Evolutionary conservation across 208 protist genomes (phyloP).

Genomic region (Willaertia magna): DNA sequence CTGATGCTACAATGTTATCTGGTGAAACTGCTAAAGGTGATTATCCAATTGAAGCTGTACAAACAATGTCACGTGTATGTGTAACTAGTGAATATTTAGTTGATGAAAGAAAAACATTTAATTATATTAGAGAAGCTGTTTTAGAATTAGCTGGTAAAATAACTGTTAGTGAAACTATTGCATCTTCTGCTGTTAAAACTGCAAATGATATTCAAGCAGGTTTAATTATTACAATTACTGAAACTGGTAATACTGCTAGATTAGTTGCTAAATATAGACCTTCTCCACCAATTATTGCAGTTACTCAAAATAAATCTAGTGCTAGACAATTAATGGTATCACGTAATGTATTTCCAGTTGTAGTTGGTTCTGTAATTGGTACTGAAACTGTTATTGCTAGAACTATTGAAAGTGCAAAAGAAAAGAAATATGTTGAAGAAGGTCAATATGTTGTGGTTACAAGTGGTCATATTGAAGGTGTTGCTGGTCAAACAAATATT

Average conservation of each 20-base stretch:
- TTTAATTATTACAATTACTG: slow-evolving; percentile 74
- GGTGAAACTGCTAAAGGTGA: slow-evolving; percentile 94
- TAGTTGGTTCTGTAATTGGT: slow-evolving; percentile 50
- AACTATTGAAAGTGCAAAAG: slow-evolving; percentile 50
- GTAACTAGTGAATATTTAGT: slow-evolving; percentile 28
- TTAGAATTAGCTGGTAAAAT: not conserved
- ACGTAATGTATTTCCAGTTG: slow-evolving; percentile 54
- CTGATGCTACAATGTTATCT: slow-evolving; percentile 96
- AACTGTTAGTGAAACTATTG: slow-evolving; percentile 64
- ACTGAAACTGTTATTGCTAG: slow-evolving; percentile 45
- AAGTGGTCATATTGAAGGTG: slow-evolving; percentile 52
- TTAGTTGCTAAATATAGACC: slow-evolving; percentile 90
- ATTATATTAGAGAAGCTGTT: not conserved
- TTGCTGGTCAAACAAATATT: not conserved
- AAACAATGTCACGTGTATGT: slow-evolving; percentile 81
- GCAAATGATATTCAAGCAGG: slow-evolving; percentile 70
- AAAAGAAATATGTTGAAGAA: slow-evolving; percentile 34
- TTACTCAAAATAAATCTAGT: slow-evolving; percentile 62
- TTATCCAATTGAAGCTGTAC: slow-evolving; percentile 85
- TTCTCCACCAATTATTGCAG: slow-evolving; percentile 73
- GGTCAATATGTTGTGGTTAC: slow-evolving; percentile 58
- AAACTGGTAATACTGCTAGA: slow-evolving; percentile 72
- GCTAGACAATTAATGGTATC: slow-evolving; percentile 66
- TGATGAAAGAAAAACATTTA: not conserved
- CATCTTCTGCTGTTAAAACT: slow-evolving; percentile 78